phyloP scores from a whole-genome alignment of 371 early-diverging fungal species.

The Smittium mucronatum region DNA sequence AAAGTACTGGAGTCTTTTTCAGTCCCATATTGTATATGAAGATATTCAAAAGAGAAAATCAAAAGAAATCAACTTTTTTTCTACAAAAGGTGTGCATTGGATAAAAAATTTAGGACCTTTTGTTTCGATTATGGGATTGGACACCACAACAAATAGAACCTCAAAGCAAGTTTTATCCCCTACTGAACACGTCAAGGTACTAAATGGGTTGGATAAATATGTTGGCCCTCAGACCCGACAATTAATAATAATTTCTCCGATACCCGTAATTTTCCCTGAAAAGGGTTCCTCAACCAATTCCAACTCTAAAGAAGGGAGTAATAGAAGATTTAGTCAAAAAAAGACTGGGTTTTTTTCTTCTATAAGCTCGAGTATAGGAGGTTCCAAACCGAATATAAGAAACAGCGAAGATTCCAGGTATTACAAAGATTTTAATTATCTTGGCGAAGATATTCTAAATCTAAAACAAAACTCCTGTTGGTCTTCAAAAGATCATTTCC shows the following conservation, averaged over 20 bases:
- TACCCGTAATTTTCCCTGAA: slow-evolving; percentile 62
- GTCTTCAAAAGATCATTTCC: slow-evolving; percentile 49
- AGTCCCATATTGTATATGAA: slow-evolving; percentile 59
- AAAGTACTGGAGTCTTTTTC: slow-evolving; percentile 69
- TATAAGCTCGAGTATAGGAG: neutral
- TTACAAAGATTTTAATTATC: slow-evolving; percentile 32
- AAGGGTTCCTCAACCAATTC: slow-evolving; percentile 36
- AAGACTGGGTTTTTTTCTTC: slow-evolving; percentile 26
- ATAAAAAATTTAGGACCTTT: slow-evolving; percentile 49
- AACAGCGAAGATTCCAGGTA: neutral
- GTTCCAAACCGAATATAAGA: neutral
- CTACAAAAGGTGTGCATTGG: slow-evolving; percentile 38
- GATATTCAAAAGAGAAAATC: slow-evolving; percentile 27
- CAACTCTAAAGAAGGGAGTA: slow-evolving; percentile 30
- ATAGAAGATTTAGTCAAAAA: slow-evolving; percentile 29
- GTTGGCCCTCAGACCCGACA: slow-evolving; percentile 45
- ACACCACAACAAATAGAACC: slow-evolving; percentile 63
- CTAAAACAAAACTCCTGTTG: slow-evolving; percentile 63
- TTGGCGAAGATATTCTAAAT: slow-evolving; percentile 62
- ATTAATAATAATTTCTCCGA: slow-evolving; percentile 51
- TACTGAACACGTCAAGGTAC: slow-evolving; percentile 45
- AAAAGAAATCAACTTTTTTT: slow-evolving; percentile 19
- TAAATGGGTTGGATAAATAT: slow-evolving; percentile 39
- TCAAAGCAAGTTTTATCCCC: slow-evolving; percentile 49
- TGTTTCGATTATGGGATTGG: slow-evolving; percentile 53